These are phyloP conservation scores for Thelephora ganbajun DNA, from an alignment of 768 basidiomycete genomes.

Conservation along the genomic window DNA sequence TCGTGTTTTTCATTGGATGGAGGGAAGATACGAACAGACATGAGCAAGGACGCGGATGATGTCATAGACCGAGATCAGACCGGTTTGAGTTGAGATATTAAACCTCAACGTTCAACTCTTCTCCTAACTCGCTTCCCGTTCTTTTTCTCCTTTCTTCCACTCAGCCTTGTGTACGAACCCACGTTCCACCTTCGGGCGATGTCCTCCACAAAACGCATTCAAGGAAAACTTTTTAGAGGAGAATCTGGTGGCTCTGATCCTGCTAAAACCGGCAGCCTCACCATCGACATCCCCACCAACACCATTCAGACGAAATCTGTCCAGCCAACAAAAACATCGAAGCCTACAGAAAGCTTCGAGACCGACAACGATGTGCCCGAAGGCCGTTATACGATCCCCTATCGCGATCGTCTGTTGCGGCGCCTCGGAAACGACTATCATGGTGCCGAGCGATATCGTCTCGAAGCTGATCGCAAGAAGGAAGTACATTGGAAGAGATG, in stretches of 20 bases:
- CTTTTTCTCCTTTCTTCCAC: conserved; percentile 6
- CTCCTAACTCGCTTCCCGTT: conserved; percentile 1
- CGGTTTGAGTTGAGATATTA: too few species aligned
- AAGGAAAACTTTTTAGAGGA: conserved; percentile 57
- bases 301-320: conserved; percentile 21
- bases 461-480: conserved; percentile 69
- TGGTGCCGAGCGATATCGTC: conserved; percentile 70
- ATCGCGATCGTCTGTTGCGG: conserved; percentile 53
- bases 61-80: neutral
- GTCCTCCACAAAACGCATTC: conserved; percentile 45
- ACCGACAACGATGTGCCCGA: conserved; percentile 3
- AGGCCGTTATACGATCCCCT: conserved; percentile 17
- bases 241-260: conserved; percentile 16
- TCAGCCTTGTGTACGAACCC: conserved; percentile 7
- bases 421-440: conserved; percentile 59
- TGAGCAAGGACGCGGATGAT: neutral
- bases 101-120: neutral
- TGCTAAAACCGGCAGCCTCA: conserved; percentile 23
- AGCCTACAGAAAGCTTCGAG: conserved; percentile 18
- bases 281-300: conserved; percentile 58
- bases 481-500: conserved; percentile 95
- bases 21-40: neutral
- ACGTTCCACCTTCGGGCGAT: conserved; percentile 23
- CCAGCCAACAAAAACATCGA: conserved; percentile 29
- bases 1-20: neutral